A percentile compares a stretch with the other conserved stretches of the same genome.
phyloP scores from a whole-genome alignment of 768 basidiomycete genomes.

The Omphalotus guepiniiformis region DNA sequence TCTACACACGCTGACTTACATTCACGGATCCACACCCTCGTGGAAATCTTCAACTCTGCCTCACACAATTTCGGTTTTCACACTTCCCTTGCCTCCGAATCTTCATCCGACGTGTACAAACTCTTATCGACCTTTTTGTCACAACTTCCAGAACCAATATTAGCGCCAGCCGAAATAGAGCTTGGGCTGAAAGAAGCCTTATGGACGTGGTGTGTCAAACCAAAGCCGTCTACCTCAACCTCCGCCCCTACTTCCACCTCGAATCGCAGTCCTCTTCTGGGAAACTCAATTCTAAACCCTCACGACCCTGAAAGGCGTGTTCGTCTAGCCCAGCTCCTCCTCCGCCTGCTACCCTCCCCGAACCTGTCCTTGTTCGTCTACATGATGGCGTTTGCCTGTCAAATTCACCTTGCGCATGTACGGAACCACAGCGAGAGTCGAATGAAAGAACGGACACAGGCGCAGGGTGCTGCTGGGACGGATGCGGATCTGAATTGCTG shows the following conservation, averaged over 20 bases:
- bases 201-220: constrained; percentile 31
- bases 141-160: constrained; percentile 35
- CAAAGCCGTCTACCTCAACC: background rate
- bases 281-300: too few relatives aligned
- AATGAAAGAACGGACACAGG: background rate
- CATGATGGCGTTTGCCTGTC: constrained; percentile 40
- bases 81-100: constrained; percentile 29
- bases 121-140: constrained; percentile 37
- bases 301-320: too few relatives aligned
- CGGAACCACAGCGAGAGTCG: too few relatives aligned
- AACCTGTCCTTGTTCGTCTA: constrained; percentile 41
- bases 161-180: constrained; percentile 29
- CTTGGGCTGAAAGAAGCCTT: constrained; percentile 17
- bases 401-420: too few relatives aligned
- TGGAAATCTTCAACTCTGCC: constrained; percentile 17
- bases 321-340: constrained; percentile 28
- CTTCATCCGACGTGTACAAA: constrained; percentile 36
- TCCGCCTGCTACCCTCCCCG: constrained; percentile 40
- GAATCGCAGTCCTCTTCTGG: too few relatives aligned
- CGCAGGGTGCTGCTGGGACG: background rate
- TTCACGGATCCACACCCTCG: constrained; percentile 28
- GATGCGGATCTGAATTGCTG: too few relatives aligned
- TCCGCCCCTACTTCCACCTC: constrained; percentile 13
- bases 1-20: background rate
- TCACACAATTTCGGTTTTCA: constrained; percentile 20